Evolutionary conservation across 805 yeast species (phyloP), one percentile per base, ranked within the genome.

Genomic region (Myxozyma geophila): DNA sequence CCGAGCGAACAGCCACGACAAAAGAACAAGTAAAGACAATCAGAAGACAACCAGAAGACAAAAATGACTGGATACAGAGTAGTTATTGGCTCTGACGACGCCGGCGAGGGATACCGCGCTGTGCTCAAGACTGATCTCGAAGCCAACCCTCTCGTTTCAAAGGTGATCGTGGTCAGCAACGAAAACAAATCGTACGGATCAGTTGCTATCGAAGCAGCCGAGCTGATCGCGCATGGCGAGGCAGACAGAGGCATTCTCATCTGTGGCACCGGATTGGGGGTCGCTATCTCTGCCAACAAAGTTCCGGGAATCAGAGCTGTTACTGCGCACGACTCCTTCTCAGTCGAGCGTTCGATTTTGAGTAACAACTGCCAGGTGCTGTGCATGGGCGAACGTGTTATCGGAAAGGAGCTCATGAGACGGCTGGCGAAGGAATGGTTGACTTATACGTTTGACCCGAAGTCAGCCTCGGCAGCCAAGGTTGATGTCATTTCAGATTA

Each of bases 221-320:
- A 80, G 62, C 68, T 72, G 64, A 77, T 81, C 17, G 74, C 75
- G 12, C 63, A 67, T 12, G 81, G 80, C 7, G 75, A 79, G 60
- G 81, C 80, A 10, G 83, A 81, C 62, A 71, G 84, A 28, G 84
- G 79, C 10, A 75, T 81, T 36, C 71, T 81, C 47, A 77, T 81
- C 66, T 81, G 83, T 69, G 83, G 83, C 2, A 81, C 83, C 8
- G 83, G 83, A 0, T 73, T 81, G 41, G 83, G 83, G 0, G 83
- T 81, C n/a, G 82, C 82, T 13, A 75, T 81, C 55, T 72, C 80
- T 44, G 83, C 83, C 13, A 81, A 80, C 72, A 80, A 80, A 67
- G 83, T 80, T 21, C 69, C 74, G 2, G 83, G 83, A 10, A 79
- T 80, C 59, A 72, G 83, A 52, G 83, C 83, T 0, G 83, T 78